Percentiles rank a stretch among this genome's conserved stretches.
phyloP scores from a whole-genome alignment of 805 yeast genomes.

The Monosporozyma siamensis region DNA sequence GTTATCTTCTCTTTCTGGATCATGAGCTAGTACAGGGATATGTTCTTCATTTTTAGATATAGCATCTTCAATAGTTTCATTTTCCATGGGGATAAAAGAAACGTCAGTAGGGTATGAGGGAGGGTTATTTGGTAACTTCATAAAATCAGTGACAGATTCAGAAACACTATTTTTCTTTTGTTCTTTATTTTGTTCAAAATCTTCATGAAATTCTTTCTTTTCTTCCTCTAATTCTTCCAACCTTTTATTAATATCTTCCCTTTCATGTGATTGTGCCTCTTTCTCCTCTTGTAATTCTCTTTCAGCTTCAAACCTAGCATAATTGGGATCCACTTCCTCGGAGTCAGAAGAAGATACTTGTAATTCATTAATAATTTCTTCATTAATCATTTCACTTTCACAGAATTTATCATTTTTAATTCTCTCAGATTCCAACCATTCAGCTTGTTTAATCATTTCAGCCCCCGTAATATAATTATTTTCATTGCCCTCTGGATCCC shows the following conservation, averaged over 20 bases:
- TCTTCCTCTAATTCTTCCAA: slow-evolving; percentile 1
- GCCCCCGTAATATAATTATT: slow-evolving; percentile 29
- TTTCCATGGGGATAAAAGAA: background rate
- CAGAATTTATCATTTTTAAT: background rate
- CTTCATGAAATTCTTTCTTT: background rate
- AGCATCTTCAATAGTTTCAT: slow-evolving; percentile 2
- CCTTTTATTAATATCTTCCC: background rate
- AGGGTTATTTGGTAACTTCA: background rate
- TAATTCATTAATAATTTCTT: background rate
- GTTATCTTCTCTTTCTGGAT: background rate
- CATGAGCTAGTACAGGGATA: background rate
- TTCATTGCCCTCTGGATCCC: slow-evolving; percentile 34
- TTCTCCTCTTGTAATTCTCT: background rate
- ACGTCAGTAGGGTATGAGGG: background rate
- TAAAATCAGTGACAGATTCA: slow-evolving; percentile 1
- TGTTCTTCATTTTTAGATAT: background rate
- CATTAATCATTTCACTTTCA: background rate
- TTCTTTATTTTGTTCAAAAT: background rate
- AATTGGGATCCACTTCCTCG: background rate
- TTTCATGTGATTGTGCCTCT: background rate
- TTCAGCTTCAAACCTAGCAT: background rate
- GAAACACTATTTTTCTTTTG: background rate
- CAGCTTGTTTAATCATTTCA: slow-evolving; percentile 8
- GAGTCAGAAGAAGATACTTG: slow-evolving; percentile 1
- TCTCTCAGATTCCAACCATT: slow-evolving; percentile 1